A percentile compares a stretch with the other conserved stretches of the same genome.
phyloP scores from a whole-genome alignment of 2,329 filamentous ascomycete genomes.

The Trichoderma cornu-damae region DNA sequence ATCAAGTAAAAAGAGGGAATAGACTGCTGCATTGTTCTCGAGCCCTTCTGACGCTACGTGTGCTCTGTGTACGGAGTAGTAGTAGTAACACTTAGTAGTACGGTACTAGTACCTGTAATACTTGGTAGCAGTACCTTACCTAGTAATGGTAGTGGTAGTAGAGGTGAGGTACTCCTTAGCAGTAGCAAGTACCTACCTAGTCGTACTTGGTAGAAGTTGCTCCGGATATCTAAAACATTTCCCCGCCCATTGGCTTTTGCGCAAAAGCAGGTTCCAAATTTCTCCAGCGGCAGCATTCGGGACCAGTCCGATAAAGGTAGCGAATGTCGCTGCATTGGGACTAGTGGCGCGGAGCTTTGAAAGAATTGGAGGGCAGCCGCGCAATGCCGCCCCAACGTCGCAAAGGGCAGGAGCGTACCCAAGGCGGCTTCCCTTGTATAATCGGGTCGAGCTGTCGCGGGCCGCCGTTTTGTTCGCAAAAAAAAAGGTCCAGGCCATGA shows the following conservation, averaged over 20 bases:
- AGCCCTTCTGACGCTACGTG: too few species aligned
- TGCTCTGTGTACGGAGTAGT: too few species aligned
- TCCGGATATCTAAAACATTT: not conserved
- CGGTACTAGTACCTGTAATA: too few species aligned
- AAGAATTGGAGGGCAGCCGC: constrained; percentile 10
- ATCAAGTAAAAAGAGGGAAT: too few species aligned
- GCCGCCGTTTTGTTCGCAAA: too few species aligned
- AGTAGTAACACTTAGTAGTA: too few species aligned
- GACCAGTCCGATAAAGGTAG: too few species aligned
- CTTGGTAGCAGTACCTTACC: too few species aligned
- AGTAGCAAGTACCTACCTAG: not conserved
- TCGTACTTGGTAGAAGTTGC: not conserved
- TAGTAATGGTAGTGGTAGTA: too few species aligned
- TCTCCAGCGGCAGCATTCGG: not conserved
- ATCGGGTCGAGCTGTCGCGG: not conserved
- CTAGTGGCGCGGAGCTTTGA: not conserved
- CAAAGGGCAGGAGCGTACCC: constrained; percentile 12
- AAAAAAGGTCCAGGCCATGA: too few species aligned
- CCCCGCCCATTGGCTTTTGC: not conserved
- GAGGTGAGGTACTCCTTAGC: too few species aligned
- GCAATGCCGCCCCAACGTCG: constrained; percentile 4
- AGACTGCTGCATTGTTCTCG: too few species aligned
- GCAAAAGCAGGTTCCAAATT: not conserved
- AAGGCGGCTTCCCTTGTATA: constrained; percentile 8
- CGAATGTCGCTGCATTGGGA: not conserved